These are phyloP conservation scores for Tolypocladium ophioglossoides DNA, from an alignment of 2,329 filamentous ascomycete species.

Conservation along the genomic window DNA sequence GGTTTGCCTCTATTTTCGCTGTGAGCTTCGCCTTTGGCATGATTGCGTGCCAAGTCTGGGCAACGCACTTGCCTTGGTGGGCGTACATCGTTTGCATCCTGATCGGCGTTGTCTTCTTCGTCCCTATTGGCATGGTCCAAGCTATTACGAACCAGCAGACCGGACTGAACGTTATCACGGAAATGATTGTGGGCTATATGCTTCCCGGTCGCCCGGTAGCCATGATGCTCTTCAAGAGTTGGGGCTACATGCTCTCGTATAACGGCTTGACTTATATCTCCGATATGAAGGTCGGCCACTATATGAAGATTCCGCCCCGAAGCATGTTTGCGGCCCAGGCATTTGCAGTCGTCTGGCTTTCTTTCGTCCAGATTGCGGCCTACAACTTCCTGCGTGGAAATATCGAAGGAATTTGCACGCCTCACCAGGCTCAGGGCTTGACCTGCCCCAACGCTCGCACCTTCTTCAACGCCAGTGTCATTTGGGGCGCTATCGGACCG, in stretches of 20 bases:
- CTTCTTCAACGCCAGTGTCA: constrained; percentile 50
- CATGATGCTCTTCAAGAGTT: constrained; percentile 39
- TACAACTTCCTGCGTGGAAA: constrained; percentile 30
- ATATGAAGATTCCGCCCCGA: constrained; percentile 42
- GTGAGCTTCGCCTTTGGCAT: constrained; percentile 36
- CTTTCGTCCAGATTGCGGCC: constrained; percentile 23
- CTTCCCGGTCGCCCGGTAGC: constrained; percentile 33
- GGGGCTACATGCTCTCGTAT: constrained; percentile 33
- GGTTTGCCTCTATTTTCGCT: constrained; percentile 36
- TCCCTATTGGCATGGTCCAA: constrained; percentile 34
- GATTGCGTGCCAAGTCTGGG: constrained; percentile 22
- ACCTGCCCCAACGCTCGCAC: constrained; percentile 46
- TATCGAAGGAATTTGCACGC: constrained; percentile 41
- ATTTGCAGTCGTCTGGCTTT: constrained; percentile 27
- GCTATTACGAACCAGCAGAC: constrained; percentile 38
- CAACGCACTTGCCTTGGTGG: constrained; percentile 33
- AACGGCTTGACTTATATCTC: constrained; percentile 34
- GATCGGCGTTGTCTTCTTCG: constrained; percentile 27
- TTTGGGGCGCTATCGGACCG: constrained; percentile 49
- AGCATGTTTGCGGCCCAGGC: constrained; percentile 35
- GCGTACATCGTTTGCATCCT: constrained; percentile 27
- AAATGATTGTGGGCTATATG: constrained; percentile 39
- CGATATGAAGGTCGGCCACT: constrained; percentile 42
- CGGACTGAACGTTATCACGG: constrained; percentile 36
- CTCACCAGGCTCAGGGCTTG: constrained; percentile 35